A percentile compares a stretch with the other conserved stretches of the same genome.
phyloP scores from a whole-genome alignment of 352 stramenopile genomes.

The Phytophthora palmivora region DNA sequence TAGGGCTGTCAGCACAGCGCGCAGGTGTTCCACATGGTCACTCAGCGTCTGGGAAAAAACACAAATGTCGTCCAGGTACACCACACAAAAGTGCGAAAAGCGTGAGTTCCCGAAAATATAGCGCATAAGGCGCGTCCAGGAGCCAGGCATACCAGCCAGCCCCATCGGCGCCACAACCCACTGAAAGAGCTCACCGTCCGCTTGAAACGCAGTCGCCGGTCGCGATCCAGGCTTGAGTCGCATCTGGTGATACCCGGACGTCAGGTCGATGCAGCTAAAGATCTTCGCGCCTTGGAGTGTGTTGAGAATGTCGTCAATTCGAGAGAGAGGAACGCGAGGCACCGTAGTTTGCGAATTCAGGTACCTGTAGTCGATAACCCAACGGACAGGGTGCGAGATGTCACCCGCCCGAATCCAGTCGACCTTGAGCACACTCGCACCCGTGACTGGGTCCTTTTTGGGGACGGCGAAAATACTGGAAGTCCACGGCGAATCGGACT shows the following conservation, averaged over 20 bases:
- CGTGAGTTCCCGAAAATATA: conserved; percentile 6
- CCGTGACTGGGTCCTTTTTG: neutral
- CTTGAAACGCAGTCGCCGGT: conserved; percentile 1
- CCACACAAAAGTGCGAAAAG: conserved; percentile 8
- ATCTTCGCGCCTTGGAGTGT: too few species aligned
- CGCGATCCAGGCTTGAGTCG: neutral
- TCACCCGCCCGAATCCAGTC: conserved; percentile 3
- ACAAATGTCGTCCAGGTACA: conserved; percentile 13
- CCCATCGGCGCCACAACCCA: too few species aligned
- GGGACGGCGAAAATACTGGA: too few species aligned
- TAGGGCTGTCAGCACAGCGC: too few species aligned
- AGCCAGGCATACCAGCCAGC: conserved; percentile 5
- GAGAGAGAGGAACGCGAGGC: too few species aligned
- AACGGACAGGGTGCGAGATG: neutral
- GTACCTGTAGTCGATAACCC: conserved; percentile 1
- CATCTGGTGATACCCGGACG: conserved; percentile 5
- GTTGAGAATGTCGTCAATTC: too few species aligned
- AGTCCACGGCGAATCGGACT: too few species aligned
- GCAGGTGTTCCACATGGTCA: too few species aligned
- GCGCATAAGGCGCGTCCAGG: conserved; percentile 14
- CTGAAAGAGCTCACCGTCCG: too few species aligned
- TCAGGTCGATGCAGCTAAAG: conserved; percentile 1
- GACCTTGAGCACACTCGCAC: neutral
- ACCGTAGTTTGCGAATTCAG: neutral
- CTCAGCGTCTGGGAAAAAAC: too few species aligned